Conservation (phyloP, 1,284 basidiomycete species). For the Stereum hirsutum region DNA sequence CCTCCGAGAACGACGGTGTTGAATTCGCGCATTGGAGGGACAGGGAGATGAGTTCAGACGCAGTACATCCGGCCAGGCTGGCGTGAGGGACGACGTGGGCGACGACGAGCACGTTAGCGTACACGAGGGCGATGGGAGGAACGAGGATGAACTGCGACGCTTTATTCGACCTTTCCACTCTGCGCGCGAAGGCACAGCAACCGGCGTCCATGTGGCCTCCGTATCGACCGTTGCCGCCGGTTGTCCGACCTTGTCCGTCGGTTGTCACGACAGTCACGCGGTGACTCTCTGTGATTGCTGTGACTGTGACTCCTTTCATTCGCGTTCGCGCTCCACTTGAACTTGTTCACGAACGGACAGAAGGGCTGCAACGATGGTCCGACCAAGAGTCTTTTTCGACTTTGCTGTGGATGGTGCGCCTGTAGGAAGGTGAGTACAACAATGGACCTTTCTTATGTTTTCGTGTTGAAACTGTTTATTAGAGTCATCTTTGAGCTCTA, state of each 20-base stretch:
- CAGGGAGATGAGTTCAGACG: constrained; percentile 8
- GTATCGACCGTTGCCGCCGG: no score
- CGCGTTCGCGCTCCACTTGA: background rate
- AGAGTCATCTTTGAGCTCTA: constrained; percentile 81
- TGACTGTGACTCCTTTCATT: no score
- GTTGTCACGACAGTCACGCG: no score
- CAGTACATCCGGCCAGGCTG: constrained; percentile 11
- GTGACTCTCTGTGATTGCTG: no score
- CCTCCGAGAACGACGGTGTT: constrained; percentile 75
- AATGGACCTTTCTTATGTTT: background rate
- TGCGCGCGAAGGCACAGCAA: no score
- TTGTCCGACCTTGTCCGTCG: no score
- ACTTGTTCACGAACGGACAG: background rate
- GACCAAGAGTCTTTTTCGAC: constrained; percentile 64
- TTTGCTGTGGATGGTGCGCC: constrained; percentile 42
- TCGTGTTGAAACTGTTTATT: constrained; percentile 5
- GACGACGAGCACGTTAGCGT: no score
- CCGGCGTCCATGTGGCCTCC: no score
- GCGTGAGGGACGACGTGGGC: no score
- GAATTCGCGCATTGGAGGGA: constrained; percentile 46
- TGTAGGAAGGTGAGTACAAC: constrained; percentile 45
- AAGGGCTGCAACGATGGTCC: constrained; percentile 23
- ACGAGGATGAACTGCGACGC: background rate
- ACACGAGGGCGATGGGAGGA: no score
- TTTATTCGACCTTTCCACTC: no score